These are phyloP conservation scores for Penicillium fimorum DNA, from an alignment of 495 filamentous ascomycete species.

Conservation along the genomic window DNA sequence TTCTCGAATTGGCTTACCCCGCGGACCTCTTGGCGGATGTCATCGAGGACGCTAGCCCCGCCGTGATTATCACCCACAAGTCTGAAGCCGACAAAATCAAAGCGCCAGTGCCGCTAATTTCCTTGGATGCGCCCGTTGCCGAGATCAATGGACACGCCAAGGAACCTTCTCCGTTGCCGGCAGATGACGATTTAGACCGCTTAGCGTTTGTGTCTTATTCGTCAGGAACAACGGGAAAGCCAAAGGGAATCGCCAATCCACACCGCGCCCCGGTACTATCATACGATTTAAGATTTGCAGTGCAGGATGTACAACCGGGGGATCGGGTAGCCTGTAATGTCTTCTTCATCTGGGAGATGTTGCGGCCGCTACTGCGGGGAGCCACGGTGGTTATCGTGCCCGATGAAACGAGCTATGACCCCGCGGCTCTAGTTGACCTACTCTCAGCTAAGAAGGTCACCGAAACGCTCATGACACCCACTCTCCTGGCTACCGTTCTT, in stretches of 20 bases:
- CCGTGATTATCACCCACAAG: slow-evolving; percentile 58
- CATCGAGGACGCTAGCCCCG: slow-evolving; percentile 61
- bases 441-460: slow-evolving; percentile 57
- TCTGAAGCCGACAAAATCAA: slow-evolving; percentile 57
- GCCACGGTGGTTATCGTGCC: slow-evolving; percentile 65
- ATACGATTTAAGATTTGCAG: slow-evolving; percentile 60
- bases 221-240: slow-evolving; percentile 65
- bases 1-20: slow-evolving; percentile 68
- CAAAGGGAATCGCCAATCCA: slow-evolving; percentile 69
- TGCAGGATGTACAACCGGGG: slow-evolving; percentile 60
- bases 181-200: slow-evolving; percentile 60
- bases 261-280: slow-evolving; percentile 64
- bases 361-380: slow-evolving; percentile 65
- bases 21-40: slow-evolving; percentile 63
- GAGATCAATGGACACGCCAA: slow-evolving; percentile 39
- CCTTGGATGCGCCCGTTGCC: slow-evolving; percentile 49
- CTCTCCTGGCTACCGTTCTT: slow-evolving; percentile 62
- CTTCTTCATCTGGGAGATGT: slow-evolving; percentile 73
- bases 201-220: slow-evolving; percentile 67
- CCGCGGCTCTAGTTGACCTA: slow-evolving; percentile 62
- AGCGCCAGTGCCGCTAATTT: slow-evolving; percentile 51
- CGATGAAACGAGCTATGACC: slow-evolving; percentile 68
- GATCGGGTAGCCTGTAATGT: slow-evolving; percentile 73
- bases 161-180: slow-evolving; percentile 44
- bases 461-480: slow-evolving; percentile 74